A percentile compares a stretch with the other conserved stretches of the same genome.
Conservation (phyloP, 2,329 filamentous ascomycete species). For the Akanthomyces uredinophilus region DNA sequence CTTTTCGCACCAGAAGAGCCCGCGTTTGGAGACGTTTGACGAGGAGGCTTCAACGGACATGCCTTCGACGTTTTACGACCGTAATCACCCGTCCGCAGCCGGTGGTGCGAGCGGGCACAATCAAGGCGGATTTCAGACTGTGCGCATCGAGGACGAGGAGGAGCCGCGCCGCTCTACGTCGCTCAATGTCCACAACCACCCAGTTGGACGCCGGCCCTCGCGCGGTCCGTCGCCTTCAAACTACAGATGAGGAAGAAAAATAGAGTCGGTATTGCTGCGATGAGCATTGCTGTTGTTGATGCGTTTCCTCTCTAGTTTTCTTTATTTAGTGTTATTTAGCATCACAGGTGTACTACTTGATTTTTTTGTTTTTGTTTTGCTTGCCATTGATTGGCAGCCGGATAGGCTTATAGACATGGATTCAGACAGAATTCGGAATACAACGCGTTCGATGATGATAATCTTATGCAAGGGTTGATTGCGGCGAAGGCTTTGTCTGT, state of each 20-base stretch:
- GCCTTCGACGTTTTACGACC: conserved; percentile 16
- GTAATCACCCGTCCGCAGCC: background rate
- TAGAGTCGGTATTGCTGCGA: background rate
- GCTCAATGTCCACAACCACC: background rate
- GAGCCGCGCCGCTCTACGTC: conserved; percentile 6
- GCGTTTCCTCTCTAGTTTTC: background rate
- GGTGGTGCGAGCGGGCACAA: background rate
- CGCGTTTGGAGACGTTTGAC: conserved; percentile 34
- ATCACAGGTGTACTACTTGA: background rate
- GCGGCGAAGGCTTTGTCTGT: too few relatives aligned
- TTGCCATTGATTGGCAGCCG: background rate
- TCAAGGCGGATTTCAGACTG: conserved; percentile 7
- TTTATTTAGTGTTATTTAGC: conserved; percentile 3
- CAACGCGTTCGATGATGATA: background rate
- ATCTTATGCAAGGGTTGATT: too few relatives aligned
- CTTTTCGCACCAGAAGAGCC: conserved; percentile 25
- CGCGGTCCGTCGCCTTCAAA: conserved; percentile 6
- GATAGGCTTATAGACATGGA: conserved; percentile 1
- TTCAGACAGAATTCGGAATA: background rate
- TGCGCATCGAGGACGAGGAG: conserved; percentile 10
- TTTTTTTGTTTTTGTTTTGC: background rate
- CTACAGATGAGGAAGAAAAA: background rate
- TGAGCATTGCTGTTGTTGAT: background rate
- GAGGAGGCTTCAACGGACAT: conserved; percentile 38
- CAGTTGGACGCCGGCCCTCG: conserved; percentile 3